A percentile compares a stretch with the other conserved stretches of the same genome.
These are phyloP conservation scores for Solidago caesia DNA, from an alignment of 129 eudicot species.

Conservation along the genomic window DNA sequence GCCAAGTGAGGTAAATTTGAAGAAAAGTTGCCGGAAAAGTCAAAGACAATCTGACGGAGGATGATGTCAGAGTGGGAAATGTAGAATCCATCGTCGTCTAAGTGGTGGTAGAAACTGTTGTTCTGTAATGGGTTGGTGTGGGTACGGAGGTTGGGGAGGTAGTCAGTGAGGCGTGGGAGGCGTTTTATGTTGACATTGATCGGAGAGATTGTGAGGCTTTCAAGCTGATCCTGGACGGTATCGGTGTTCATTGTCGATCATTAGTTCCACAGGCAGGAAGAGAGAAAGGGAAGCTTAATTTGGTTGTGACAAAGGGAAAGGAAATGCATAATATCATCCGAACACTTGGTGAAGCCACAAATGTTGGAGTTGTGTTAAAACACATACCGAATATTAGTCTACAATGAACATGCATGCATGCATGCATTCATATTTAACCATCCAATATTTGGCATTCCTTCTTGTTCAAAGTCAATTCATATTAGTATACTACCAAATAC, in stretches of 20 bases:
- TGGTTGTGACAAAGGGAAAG: neutral
- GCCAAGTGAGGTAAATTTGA: conserved; percentile 45
- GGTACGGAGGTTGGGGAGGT: conserved; percentile 34
- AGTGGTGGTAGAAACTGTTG: conserved; percentile 53
- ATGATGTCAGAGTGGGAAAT: conserved; percentile 52
- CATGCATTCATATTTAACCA: neutral
- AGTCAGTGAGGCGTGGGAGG: conserved; percentile 42
- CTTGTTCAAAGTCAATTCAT: neutral
- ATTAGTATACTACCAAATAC: too few species aligned
- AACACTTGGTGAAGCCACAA: neutral
- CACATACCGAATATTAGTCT: neutral
- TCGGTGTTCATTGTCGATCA: conserved; percentile 9
- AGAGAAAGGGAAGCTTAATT: conserved; percentile 1
- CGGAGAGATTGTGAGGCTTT: conserved; percentile 31
- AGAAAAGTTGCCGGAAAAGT: conserved; percentile 39
- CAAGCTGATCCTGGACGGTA: conserved; percentile 18
- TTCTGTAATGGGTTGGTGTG: conserved; percentile 50
- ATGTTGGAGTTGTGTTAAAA: neutral
- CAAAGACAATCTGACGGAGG: conserved; percentile 56
- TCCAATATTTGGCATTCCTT: neutral
- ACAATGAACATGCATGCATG: neutral
- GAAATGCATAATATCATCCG: neutral
- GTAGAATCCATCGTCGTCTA: conserved; percentile 47
- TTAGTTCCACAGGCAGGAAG: conserved; percentile 5
- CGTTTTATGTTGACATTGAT: conserved; percentile 34